phyloP scores from a whole-genome alignment of 768 basidiomycete species.

The Mycena galericulata region DNA sequence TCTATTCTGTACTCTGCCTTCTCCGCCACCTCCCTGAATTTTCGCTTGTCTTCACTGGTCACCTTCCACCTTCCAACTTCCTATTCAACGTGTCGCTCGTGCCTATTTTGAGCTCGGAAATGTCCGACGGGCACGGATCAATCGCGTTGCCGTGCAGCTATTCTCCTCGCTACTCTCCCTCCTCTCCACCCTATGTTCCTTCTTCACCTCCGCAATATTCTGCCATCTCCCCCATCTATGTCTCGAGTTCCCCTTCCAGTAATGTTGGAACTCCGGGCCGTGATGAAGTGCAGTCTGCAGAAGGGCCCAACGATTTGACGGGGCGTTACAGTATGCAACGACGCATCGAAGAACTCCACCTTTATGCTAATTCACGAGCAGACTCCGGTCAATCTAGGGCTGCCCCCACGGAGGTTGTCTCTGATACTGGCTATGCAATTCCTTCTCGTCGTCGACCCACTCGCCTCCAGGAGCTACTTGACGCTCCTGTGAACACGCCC shows the following conservation, averaged over 20 bases:
- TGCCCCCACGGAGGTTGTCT: too few relatives aligned
- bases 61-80: not conserved
- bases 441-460: too few relatives aligned
- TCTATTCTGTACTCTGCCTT: constrained; percentile 11
- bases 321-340: not conserved
- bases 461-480: too few relatives aligned
- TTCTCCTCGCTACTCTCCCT: not conserved
- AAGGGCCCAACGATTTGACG: not conserved
- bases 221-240: too few relatives aligned
- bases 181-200: too few relatives aligned
- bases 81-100: constrained; percentile 4
- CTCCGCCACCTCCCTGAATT: constrained; percentile 16
- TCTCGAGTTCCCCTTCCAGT: not conserved
- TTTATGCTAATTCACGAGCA: not conserved
- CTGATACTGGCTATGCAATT: too few relatives aligned
- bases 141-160: not conserved
- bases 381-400: not conserved
- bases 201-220: too few relatives aligned
- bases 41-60: constrained; percentile 1
- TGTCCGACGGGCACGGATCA: not conserved
- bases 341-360: not conserved
- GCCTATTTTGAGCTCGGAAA: not conserved
- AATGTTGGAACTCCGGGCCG: not conserved
- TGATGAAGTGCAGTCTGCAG: not conserved
- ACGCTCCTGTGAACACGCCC: too few relatives aligned